These are phyloP conservation scores for Penicillium crystallinum DNA, from an alignment of 495 filamentous ascomycete genomes.

Conservation along the genomic window DNA sequence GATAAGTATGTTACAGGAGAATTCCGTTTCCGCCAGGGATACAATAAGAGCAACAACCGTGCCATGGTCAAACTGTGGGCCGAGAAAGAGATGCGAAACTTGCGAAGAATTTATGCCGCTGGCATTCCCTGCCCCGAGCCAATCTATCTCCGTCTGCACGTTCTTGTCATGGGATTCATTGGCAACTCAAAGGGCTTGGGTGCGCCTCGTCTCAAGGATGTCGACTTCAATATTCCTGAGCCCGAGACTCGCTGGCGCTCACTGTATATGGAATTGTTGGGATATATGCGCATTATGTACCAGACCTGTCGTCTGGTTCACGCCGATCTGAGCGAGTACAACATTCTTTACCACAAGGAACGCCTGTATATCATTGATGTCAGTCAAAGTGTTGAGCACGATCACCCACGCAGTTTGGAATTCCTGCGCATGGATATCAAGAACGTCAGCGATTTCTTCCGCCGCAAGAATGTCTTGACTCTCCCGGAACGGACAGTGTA, in stretches of 20 bases:
- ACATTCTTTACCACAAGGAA: conserved; percentile 80
- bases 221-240: conserved; percentile 54
- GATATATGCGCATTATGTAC: conserved; percentile 89
- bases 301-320: conserved; percentile 87
- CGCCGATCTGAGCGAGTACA: conserved; percentile 96
- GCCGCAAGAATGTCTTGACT: conserved; percentile 71
- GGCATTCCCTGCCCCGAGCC: conserved; percentile 90
- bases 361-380: conserved; percentile 94
- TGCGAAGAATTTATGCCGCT: conserved; percentile 73
- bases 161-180: conserved; percentile 89
- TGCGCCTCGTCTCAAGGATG: conserved; percentile 77
- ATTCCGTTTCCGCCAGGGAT: conserved; percentile 73
- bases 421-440: conserved; percentile 98
- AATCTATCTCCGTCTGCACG: conserved; percentile 78
- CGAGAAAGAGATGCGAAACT: conserved; percentile 94
- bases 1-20: conserved; percentile 93
- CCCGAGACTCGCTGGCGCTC: conserved; percentile 60
- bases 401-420: conserved; percentile 85
- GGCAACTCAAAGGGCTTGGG: conserved; percentile 82
- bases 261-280: conserved; percentile 76
- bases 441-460: conserved; percentile 90
- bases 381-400: conserved; percentile 92
- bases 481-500: conserved; percentile 70
- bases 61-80: conserved; percentile 98
- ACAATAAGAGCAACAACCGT: conserved; percentile 85